Percentiles rank a stretch among this genome's conserved stretches.
These are phyloP conservation scores for Coemansia sp. DNA, from an alignment of 192 early-diverging fungal genomes.

Conservation along the genomic window DNA sequence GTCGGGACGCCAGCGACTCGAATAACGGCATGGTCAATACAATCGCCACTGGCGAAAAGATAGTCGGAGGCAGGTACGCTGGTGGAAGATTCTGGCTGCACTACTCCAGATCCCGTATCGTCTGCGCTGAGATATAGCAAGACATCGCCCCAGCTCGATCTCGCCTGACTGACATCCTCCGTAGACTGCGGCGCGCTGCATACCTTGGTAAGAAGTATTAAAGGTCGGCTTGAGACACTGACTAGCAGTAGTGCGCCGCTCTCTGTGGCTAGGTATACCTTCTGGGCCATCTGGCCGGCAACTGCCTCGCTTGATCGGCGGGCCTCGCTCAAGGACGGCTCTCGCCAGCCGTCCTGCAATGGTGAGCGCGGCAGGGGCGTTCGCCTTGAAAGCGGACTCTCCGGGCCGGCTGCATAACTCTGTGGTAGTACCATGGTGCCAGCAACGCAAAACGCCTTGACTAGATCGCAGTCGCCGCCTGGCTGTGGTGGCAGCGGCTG, in stretches of 20 bases:
- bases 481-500: slow-evolving; percentile 9
- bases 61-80: slow-evolving; percentile 1
- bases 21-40: slow-evolving; percentile 27
- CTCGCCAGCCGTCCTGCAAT: background rate
- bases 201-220: slow-evolving; percentile 13
- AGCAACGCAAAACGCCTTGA: slow-evolving; percentile 20
- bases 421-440: slow-evolving; percentile 4
- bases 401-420: background rate
- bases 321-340: background rate
- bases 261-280: slow-evolving; percentile 26
- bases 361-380: background rate
- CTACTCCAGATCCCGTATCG: background rate
- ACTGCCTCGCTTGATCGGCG: slow-evolving; percentile 1
- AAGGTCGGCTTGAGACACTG: slow-evolving; percentile 7
- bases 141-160: background rate
- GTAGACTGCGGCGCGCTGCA: background rate
- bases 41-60: slow-evolving; percentile 34
- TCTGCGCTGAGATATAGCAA: slow-evolving; percentile 16
- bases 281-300: slow-evolving; percentile 11
- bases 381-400: background rate
- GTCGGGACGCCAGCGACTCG: background rate
- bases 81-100: background rate
- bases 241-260: slow-evolving; percentile 23
- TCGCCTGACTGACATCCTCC: background rate
- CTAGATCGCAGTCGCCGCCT: slow-evolving; percentile 10